These are phyloP conservation scores for Penicillium polonicum DNA, from an alignment of 2,329 filamentous ascomycete genomes.

Conservation along the genomic window DNA sequence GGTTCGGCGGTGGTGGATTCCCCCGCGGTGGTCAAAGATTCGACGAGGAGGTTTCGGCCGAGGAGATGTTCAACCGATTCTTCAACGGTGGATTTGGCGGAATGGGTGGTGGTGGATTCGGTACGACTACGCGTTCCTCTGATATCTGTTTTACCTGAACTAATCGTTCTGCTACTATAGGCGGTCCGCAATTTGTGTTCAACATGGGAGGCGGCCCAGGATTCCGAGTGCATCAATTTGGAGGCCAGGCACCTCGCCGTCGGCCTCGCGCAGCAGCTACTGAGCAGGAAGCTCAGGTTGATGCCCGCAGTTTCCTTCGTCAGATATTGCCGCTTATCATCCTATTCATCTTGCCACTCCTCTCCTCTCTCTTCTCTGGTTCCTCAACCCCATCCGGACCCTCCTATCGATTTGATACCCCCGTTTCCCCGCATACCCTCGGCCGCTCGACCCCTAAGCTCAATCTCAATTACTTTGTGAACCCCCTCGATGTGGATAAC, in stretches of 20 bases:
- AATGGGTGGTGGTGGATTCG: constrained; percentile 60
- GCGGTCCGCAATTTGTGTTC: constrained; percentile 86
- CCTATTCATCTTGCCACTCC: constrained; percentile 79
- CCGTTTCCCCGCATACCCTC: constrained; percentile 69
- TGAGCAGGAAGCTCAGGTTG: constrained; percentile 52
- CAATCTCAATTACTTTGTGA: constrained; percentile 79
- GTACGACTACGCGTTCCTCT: constrained; percentile 42
- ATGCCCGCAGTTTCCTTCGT: constrained; percentile 58
- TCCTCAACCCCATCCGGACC: constrained; percentile 61
- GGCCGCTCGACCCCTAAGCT: constrained; percentile 69
- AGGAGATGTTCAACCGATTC: constrained; percentile 96
- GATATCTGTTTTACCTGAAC: background rate
- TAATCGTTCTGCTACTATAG: constrained; percentile 28
- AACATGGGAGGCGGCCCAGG: constrained; percentile 90
- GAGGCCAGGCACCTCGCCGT: constrained; percentile 71
- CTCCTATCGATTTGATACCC: constrained; percentile 70
- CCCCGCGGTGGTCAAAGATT: constrained; percentile 56
- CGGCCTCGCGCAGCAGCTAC: constrained; percentile 67
- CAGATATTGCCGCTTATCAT: constrained; percentile 84
- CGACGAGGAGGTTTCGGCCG: constrained; percentile 89
- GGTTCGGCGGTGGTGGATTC: constrained; percentile 50
- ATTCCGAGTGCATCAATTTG: constrained; percentile 93
- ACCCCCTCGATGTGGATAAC: constrained; percentile 72
- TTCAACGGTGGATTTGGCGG: constrained; percentile 70
- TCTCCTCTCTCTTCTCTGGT: constrained; percentile 73